Conservation (phyloP, 2,329 filamentous ascomycete genomes). For the Fusarium pseudograminearum region DNA sequence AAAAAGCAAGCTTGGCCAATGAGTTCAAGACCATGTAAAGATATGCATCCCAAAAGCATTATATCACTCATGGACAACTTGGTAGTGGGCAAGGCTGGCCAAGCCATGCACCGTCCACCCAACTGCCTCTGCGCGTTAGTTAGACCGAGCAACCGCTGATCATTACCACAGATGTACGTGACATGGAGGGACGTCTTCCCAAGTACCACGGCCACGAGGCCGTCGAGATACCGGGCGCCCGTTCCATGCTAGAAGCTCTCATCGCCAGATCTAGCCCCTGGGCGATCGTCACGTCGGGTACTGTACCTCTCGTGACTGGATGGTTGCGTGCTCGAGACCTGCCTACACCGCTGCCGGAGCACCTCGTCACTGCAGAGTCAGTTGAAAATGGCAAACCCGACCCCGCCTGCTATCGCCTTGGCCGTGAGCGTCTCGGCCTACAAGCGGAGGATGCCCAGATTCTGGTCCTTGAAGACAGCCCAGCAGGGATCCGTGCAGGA, state of each 20-base stretch:
- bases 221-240: constrained; percentile 85
- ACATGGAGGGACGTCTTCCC: constrained; percentile 83
- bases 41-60: not conserved
- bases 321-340: constrained; percentile 78
- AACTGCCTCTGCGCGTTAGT: constrained; percentile 6
- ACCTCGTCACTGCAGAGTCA: constrained; percentile 80
- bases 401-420: constrained; percentile 78
- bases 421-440: constrained; percentile 70
- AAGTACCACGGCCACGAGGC: constrained; percentile 81
- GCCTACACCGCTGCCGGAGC: constrained; percentile 65
- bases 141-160: constrained; percentile 29
- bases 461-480: constrained; percentile 89
- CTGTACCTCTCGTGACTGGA: constrained; percentile 73
- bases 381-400: constrained; percentile 82
- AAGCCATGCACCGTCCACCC: not conserved
- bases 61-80: constrained; percentile 13
- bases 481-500: constrained; percentile 84
- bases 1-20: not conserved
- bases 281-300: constrained; percentile 88
- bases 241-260: constrained; percentile 75
- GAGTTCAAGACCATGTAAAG: not conserved
- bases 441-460: constrained; percentile 63
- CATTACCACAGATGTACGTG: constrained; percentile 73
- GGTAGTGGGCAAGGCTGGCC: constrained; percentile 7
- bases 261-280: constrained; percentile 74